Evolutionary conservation across 2,329 filamentous ascomycete genomes (phyloP).

Genomic region (Colletotrichum sp.): DNA sequence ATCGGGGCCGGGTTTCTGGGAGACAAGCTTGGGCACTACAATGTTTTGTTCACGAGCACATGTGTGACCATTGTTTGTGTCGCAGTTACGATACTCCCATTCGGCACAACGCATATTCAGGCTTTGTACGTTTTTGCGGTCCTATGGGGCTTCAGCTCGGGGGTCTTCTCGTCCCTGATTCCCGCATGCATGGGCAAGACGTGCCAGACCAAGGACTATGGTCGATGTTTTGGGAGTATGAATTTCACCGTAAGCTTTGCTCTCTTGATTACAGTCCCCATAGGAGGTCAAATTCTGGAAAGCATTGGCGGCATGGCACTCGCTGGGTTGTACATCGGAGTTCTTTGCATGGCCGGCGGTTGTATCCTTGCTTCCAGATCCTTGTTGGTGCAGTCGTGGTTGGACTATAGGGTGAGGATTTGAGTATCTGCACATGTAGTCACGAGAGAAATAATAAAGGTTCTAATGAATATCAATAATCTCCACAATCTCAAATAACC

Average conservation of each 20-base stretch:
- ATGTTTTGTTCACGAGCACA: slow-evolving; percentile 37
- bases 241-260: slow-evolving; percentile 51
- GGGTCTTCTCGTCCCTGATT: slow-evolving; percentile 36
- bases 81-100: slow-evolving; percentile 47
- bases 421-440: background rate
- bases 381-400: background rate
- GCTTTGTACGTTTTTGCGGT: slow-evolving; percentile 49
- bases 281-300: slow-evolving; percentile 49
- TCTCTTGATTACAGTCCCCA: slow-evolving; percentile 47
- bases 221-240: slow-evolving; percentile 33
- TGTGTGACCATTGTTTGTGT: slow-evolving; percentile 34
- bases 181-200: slow-evolving; percentile 51
- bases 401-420: accelerated
- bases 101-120: slow-evolving; percentile 40
- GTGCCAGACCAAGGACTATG: slow-evolving; percentile 50
- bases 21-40: slow-evolving; percentile 49
- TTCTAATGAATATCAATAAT: too few species aligned
- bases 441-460: too few species aligned
- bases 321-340: slow-evolving; percentile 47
- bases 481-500: accelerated
- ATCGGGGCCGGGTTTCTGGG: slow-evolving; percentile 47
- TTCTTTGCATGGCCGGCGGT: background rate
- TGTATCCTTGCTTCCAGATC: background rate
- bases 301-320: slow-evolving; percentile 45
- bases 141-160: slow-evolving; percentile 53